Percentiles rank a stretch among this genome's conserved stretches.
Evolutionary conservation across 345 rosid species (phyloP).

Genomic region (Luvunga scandens): DNA sequence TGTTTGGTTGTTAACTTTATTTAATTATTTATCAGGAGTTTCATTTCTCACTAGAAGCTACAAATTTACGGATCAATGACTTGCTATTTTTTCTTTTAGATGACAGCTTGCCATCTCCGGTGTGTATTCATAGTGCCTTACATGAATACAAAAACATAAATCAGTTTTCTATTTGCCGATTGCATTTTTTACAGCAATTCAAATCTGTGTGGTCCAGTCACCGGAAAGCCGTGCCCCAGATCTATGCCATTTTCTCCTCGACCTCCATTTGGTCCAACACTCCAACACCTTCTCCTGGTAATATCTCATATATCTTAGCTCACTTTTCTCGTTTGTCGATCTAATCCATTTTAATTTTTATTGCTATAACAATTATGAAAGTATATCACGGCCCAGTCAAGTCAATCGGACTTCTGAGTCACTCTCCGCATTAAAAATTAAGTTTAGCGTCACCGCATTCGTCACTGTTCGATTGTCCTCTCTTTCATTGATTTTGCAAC

Average conservation of each 20-base stretch:
- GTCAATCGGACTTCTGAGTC: too few relatives aligned
- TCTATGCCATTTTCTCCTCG: constrained; percentile 99
- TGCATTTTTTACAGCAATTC: constrained; percentile 91
- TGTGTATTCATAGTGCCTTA: neutral
- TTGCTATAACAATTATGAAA: neutral
- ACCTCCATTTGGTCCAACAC: constrained; percentile 74
- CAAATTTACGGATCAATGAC: neutral
- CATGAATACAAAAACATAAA: neutral
- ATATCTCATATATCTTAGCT: neutral
- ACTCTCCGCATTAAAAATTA: too few relatives aligned
- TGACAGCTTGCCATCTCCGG: neutral
- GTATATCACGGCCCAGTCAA: neutral
- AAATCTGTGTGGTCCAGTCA: constrained; percentile 88
- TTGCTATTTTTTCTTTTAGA: neutral
- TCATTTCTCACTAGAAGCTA: neutral
- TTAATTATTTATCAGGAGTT: neutral
- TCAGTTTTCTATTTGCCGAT: constrained; percentile 3
- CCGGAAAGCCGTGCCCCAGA: constrained; percentile 90
- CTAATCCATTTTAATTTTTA: neutral
- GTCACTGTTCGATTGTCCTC: too few relatives aligned
- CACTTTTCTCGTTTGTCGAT: too few relatives aligned
- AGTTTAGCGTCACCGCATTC: too few relatives aligned
- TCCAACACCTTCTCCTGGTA: constrained; percentile 63
- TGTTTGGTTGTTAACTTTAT: neutral
- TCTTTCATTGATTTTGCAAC: too few relatives aligned